Conservation (phyloP, 225 moss, liverwort and hornwort genomes). For the Thuidium tamariscinum region DNA sequence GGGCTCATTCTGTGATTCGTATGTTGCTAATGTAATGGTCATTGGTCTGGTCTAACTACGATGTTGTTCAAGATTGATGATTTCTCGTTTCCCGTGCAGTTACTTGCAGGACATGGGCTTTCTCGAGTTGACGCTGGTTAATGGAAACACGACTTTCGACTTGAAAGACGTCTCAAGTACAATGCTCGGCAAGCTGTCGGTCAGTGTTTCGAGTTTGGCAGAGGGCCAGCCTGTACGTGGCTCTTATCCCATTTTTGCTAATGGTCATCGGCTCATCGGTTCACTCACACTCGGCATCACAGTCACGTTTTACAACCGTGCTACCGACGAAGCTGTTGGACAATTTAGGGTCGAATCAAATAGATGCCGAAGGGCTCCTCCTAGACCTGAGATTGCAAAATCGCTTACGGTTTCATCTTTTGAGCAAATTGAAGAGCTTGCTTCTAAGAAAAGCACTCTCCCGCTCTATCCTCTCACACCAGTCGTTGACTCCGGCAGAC, state of each 20-base stretch:
- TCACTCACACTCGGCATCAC: slow-evolving; percentile 11
- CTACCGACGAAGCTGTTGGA: background rate
- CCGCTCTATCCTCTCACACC: background rate
- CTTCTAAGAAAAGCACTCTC: background rate
- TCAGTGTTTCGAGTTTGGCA: slow-evolving; percentile 5
- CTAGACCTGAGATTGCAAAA: background rate
- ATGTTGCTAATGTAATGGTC: background rate
- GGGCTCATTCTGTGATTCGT: background rate
- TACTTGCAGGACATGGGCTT: slow-evolving; percentile 37
- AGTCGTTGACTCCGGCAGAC: background rate
- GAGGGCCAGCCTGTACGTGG: slow-evolving; percentile 14
- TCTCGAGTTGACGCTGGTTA: slow-evolving; percentile 18
- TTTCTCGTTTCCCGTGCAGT: background rate
- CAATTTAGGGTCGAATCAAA: background rate
- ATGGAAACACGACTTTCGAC: slow-evolving; percentile 6
- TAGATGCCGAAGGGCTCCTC: background rate
- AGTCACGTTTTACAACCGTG: background rate
- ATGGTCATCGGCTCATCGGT: slow-evolving; percentile 25
- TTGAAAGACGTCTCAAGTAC: slow-evolving; percentile 6
- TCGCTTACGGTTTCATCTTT: background rate
- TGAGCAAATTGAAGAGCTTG: background rate
- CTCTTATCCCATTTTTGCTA: slow-evolving; percentile 26
- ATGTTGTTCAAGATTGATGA: background rate
- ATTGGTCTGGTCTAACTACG: background rate
- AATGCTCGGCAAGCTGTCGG: slow-evolving; percentile 24